Conservation (phyloP, 2,329 filamentous ascomycete genomes). For the Hymenotorrendiella dingleyae region DNA sequence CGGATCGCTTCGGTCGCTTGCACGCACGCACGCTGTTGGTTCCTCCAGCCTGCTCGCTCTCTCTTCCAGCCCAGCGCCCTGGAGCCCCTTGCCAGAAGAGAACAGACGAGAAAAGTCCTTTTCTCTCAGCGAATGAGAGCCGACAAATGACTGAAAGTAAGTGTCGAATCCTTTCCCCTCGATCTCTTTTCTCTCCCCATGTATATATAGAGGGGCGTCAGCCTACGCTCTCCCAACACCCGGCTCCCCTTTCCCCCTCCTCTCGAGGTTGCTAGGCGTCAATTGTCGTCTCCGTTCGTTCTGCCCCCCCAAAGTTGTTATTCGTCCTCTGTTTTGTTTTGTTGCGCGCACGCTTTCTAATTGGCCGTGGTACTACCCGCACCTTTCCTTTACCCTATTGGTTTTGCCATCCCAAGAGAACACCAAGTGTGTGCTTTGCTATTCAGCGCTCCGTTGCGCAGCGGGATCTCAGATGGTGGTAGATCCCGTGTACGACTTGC, state of each 20-base stretch:
- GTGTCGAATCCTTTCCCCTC: constrained; percentile 11
- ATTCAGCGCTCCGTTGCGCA: neutral
- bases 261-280: neutral
- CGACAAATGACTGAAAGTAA: constrained; percentile 29
- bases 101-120: constrained; percentile 1
- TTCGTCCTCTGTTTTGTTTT: constrained; percentile 5
- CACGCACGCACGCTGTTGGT: neutral
- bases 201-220: constrained; percentile 7
- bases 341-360: constrained; percentile 1
- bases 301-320: neutral
- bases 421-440: constrained; percentile 2
- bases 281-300: neutral
- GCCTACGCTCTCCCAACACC: neutral
- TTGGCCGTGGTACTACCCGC: constrained; percentile 5
- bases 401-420: neutral
- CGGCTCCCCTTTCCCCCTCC: neutral
- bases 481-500: constrained; percentile 7
- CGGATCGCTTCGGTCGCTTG: no score
- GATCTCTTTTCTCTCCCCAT: neutral
- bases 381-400: constrained; percentile 7
- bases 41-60: no score
- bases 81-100: neutral
- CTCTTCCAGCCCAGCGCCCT: no score
- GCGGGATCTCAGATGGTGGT: constrained; percentile 1
- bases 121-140: constrained; percentile 11